Base-by-base conservation (phyloP, 2,329 filamentous ascomycete genomes). In the Pestalotiopsis sp. region DNA sequence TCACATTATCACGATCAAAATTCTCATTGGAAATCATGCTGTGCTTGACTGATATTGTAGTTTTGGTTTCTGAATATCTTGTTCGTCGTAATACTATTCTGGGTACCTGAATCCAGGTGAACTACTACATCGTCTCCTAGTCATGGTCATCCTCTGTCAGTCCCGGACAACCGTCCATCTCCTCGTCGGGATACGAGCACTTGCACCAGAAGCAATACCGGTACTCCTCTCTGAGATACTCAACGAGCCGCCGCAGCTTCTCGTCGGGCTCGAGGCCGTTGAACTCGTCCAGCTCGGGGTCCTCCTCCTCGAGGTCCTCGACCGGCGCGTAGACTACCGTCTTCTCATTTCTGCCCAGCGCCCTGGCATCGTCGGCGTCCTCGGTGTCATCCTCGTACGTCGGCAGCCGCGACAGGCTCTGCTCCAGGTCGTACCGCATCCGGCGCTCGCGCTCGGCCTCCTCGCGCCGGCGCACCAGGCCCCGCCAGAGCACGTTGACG, bases 141-240 rank as follows among this genome's bases (percentile, higher is more conserved):
- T 91, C 89, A 70, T 91, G 89, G 75, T 98, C 95, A 76, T 97
- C 94, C 80, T 98, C 96, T 0, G 90, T 92, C 45, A 91, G 68
- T 0, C 96, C 96, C 0, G 96, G 95, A 84, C 96, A 99, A 0
- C 93, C 95, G 13, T 96, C 93, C 91, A 98, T 91, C 45, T 83
- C 80, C 45, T 83, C 83, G 75, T 94, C 90, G 0, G 90, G 87
- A 78, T 98, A 99, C 66, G 84, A 84, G 80, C 87, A 92, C 79
- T 98, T 98, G 81, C 96, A 99, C 93, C 95, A 99, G 78, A 98
- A 97, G 82, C 96, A 99, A 78, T 99, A 99, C 59, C 85, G 81
- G 76, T 94, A 89, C 76, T 87, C 87, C 63, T 89, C 84, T 49
- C 96, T 87, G 67, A 99, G 79, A 79, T 93, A 90, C 20, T 82